Evolutionary conservation across 2,329 filamentous ascomycete genomes (phyloP).

Genomic region (Colletotrichum plurivorum): DNA sequence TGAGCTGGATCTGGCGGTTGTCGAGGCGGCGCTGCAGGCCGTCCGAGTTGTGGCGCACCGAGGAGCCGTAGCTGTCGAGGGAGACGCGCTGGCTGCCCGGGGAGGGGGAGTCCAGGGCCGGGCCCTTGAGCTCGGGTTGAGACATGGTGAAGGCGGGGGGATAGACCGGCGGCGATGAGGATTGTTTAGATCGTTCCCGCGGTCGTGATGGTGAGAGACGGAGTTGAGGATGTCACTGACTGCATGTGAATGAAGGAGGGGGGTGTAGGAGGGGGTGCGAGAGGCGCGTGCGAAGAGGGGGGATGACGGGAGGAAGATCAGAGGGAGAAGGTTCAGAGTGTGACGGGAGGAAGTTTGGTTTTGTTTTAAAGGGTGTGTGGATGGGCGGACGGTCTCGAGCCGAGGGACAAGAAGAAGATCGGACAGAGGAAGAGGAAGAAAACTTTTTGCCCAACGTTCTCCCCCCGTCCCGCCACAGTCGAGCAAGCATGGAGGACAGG

Average conservation of each 20-base stretch:
- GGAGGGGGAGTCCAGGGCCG: conserved; percentile 17
- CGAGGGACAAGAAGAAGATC: too few species aligned
- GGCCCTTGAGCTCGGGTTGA: conserved; percentile 31
- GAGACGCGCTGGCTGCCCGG: conserved; percentile 19
- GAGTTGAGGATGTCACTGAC: conserved; percentile 18
- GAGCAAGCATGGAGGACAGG: neutral
- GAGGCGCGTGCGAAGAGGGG: neutral
- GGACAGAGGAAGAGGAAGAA: conserved; percentile 9
- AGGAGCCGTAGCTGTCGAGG: conserved; percentile 39
- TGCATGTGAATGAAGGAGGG: conserved; percentile 29
- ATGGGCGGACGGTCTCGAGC: too few species aligned
- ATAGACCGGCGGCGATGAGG: neutral
- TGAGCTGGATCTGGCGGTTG: conserved; percentile 59
- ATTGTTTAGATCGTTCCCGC: conserved; percentile 12
- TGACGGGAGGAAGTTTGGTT: conserved; percentile 15
- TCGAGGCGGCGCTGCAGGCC: conserved; percentile 54
- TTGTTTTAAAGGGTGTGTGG: conserved; percentile 25
- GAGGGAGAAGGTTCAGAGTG: neutral
- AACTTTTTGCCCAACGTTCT: conserved; percentile 5
- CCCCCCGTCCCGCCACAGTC: conserved; percentile 21
- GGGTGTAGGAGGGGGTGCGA: conserved; percentile 9
- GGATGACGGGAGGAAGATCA: neutral
- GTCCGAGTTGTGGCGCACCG: conserved; percentile 39
- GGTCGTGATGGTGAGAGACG: conserved; percentile 12
- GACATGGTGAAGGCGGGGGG: conserved; percentile 13